Evolutionary conservation across 331 rosid genomes (phyloP).

Genomic region (Prunus yedoensis): DNA sequence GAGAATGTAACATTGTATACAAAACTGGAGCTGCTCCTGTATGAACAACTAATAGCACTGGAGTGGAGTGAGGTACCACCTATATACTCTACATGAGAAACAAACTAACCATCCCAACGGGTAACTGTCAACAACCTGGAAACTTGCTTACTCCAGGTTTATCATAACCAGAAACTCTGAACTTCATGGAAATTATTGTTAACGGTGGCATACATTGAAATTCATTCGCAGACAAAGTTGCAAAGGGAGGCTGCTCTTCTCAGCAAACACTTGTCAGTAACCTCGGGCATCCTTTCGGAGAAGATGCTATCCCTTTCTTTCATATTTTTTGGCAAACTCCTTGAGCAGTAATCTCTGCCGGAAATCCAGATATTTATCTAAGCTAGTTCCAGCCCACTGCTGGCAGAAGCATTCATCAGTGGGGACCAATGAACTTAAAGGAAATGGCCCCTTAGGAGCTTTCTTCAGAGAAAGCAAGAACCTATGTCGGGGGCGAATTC

Average conservation of each 20-base stretch:
- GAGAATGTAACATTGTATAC: slow-evolving; percentile 9
- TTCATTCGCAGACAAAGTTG: slow-evolving; percentile 14
- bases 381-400: slow-evolving; percentile 91
- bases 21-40: slow-evolving; percentile 19
- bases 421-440: slow-evolving; percentile 84
- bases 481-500: slow-evolving; percentile 98
- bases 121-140: not conserved
- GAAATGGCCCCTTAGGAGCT: slow-evolving; percentile 98
- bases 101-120: not conserved
- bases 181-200: slow-evolving; percentile 23
- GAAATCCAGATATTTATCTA: slow-evolving; percentile 82
- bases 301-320: slow-evolving; percentile 45
- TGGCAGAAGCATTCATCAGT: slow-evolving; percentile 91
- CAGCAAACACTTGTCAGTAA: slow-evolving; percentile 25
- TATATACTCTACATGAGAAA: not conserved
- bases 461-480: slow-evolving; percentile 89
- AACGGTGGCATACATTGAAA: slow-evolving; percentile 4
- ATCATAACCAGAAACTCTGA: slow-evolving; percentile 14
- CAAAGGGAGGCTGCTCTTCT: slow-evolving; percentile 18
- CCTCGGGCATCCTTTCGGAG: slow-evolving; percentile 15
- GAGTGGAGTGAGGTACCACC: slow-evolving; percentile 1
- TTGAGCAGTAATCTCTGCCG: slow-evolving; percentile 70
- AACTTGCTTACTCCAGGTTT: slow-evolving; percentile 7
- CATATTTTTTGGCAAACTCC: slow-evolving; percentile 75
- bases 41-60: slow-evolving; percentile 22